A percentile compares a stretch with the other conserved stretches of the same genome.
These are phyloP conservation scores for Pterulicium gracile DNA, from an alignment of 1,284 basidiomycete genomes.

Conservation along the genomic window DNA sequence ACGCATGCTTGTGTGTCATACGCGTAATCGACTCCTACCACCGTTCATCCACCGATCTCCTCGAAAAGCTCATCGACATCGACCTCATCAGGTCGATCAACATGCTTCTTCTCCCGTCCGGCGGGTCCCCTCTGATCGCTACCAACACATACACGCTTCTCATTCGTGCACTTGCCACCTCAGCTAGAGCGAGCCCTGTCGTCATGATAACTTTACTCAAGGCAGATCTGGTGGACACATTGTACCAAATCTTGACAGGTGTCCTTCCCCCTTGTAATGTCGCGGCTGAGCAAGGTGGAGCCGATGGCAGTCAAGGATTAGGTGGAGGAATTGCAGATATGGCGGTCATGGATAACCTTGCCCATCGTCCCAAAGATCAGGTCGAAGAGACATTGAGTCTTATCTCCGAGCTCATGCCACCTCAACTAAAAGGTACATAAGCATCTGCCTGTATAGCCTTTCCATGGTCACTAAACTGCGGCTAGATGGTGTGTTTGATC, in stretches of 20 bases:
- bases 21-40: conserved; percentile 86
- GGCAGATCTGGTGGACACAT: conserved; percentile 81
- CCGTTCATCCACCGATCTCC: conserved; percentile 71
- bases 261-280: conserved; percentile 63
- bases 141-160: conserved; percentile 81
- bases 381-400: conserved; percentile 86
- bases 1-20: conserved; percentile 86
- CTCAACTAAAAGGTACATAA: conserved; percentile 72
- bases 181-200: conserved; percentile 77
- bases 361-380: conserved; percentile 93
- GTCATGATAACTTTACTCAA: conserved; percentile 80
- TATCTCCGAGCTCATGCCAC: conserved; percentile 83
- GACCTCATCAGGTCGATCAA: conserved; percentile 82
- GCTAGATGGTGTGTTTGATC: conserved; percentile 87
- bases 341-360: conserved; percentile 95
- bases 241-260: conserved; percentile 90
- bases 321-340: conserved; percentile 86
- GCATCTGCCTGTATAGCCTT: conserved; percentile 1
- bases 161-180: conserved; percentile 78
- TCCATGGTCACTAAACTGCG: conserved; percentile 10
- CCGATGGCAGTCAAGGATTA: conserved; percentile 56
- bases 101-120: conserved; percentile 75
- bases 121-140: conserved; percentile 77
- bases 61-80: conserved; percentile 76
- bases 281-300: conserved; percentile 55